Conservation (phyloP, 2,329 filamentous ascomycete species). For the Periconia macrospinosa region DNA sequence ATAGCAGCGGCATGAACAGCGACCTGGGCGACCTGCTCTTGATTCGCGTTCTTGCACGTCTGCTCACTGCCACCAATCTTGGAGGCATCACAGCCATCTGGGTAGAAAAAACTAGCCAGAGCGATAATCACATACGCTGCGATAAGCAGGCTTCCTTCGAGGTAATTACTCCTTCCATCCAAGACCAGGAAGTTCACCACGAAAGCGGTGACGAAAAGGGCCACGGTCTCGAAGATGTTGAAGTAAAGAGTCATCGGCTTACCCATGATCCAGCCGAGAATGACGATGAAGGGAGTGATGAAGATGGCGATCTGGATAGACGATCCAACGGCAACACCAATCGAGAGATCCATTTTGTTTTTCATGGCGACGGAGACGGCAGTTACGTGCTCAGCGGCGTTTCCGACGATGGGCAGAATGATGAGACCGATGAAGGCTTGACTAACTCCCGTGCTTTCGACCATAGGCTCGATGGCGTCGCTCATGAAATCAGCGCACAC, state of each 20-base stretch:
- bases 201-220: slow-evolving; percentile 80
- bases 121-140: slow-evolving; percentile 81
- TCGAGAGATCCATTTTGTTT: slow-evolving; percentile 82
- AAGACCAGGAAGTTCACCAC: slow-evolving; percentile 85
- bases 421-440: slow-evolving; percentile 78
- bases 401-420: slow-evolving; percentile 77
- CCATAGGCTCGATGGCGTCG: slow-evolving; percentile 68
- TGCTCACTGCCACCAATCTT: slow-evolving; percentile 49
- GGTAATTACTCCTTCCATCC: slow-evolving; percentile 81
- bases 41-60: slow-evolving; percentile 2
- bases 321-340: slow-evolving; percentile 77
- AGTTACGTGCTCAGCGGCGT: slow-evolving; percentile 78
- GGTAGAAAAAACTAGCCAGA: slow-evolving; percentile 54
- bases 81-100: slow-evolving; percentile 42
- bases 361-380: slow-evolving; percentile 76
- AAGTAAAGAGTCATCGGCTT: slow-evolving; percentile 69
- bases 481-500: slow-evolving; percentile 71
- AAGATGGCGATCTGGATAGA: slow-evolving; percentile 79
- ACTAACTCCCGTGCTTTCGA: slow-evolving; percentile 59
- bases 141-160: slow-evolving; percentile 76
- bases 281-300: slow-evolving; percentile 72
- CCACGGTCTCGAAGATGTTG: slow-evolving; percentile 65
- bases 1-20: slow-evolving; percentile 13
- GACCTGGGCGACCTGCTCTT: background rate
- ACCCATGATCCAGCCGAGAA: slow-evolving; percentile 77